Conservation (phyloP, 148 eudicot species). For the Tetragonia tetragonoides region DNA sequence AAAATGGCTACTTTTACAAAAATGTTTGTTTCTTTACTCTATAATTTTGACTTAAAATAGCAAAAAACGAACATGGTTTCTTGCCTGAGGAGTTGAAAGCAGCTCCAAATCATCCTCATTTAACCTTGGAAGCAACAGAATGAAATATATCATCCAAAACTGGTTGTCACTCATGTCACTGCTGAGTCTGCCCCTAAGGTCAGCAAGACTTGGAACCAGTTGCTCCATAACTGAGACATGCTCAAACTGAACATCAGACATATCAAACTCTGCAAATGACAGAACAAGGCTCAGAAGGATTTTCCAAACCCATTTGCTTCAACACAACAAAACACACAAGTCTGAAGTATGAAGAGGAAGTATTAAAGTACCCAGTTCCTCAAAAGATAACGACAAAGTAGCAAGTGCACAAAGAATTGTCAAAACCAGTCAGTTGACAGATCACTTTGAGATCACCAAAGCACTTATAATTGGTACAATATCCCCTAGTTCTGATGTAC, state of each 20-base stretch:
- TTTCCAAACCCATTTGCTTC: background rate
- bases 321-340: background rate
- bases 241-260: constrained; percentile 61
- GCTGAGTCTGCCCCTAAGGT: constrained; percentile 41
- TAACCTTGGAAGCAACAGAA: constrained; percentile 66
- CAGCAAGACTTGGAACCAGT: constrained; percentile 55
- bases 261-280: constrained; percentile 48
- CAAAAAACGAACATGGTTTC: constrained; percentile 6
- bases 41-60: background rate
- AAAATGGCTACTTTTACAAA: background rate
- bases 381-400: background rate
- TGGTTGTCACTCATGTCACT: constrained; percentile 37
- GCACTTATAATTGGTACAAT: background rate
- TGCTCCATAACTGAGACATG: constrained; percentile 54
- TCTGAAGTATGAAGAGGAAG: background rate
- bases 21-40: background rate
- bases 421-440: background rate
- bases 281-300: constrained; percentile 1
- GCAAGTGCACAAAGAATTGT: background rate
- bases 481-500: background rate
- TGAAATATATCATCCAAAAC: constrained; percentile 82
- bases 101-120: constrained; percentile 45
- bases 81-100: constrained; percentile 71
- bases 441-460: background rate
- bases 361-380: background rate